phyloP scores from a whole-genome alignment of 108 stramenopile species.

The Conticribra weissflogii region DNA sequence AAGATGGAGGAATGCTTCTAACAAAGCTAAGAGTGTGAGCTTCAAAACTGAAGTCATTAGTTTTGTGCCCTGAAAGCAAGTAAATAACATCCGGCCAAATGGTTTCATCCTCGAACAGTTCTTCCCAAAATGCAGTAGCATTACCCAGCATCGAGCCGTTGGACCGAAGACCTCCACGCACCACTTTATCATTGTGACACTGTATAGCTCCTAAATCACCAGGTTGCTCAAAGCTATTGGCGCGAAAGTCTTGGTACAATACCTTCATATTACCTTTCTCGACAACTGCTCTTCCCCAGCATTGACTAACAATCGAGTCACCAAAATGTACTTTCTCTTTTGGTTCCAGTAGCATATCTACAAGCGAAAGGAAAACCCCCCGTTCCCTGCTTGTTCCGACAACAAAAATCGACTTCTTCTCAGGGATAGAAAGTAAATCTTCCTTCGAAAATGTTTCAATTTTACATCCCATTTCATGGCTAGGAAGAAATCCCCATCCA shows the following conservation, averaged over 20 bases:
- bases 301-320: constrained; percentile 26
- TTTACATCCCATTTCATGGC: constrained; percentile 37
- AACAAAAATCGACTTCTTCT: constrained; percentile 37
- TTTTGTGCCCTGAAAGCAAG: constrained; percentile 24
- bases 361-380: constrained; percentile 38
- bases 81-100: constrained; percentile 40
- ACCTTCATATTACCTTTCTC: constrained; percentile 36
- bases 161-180: no score
- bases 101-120: constrained; percentile 31
- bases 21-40: constrained; percentile 29
- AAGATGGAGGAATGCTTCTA: constrained; percentile 1
- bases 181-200: constrained; percentile 46
- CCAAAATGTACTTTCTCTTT: constrained; percentile 25
- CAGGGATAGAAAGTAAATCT: constrained; percentile 15
- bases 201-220: constrained; percentile 12
- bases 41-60: constrained; percentile 23
- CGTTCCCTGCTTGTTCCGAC: constrained; percentile 44
- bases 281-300: constrained; percentile 42
- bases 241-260: constrained; percentile 46
- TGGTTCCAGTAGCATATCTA: constrained; percentile 24
- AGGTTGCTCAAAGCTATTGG: constrained; percentile 20
- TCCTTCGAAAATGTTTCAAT: constrained; percentile 22
- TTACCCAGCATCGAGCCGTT: constrained; percentile 26
- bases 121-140: constrained; percentile 43
- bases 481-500: constrained; percentile 42